Evolutionary conservation across 2,329 filamentous ascomycete species (phyloP), one percentile per base, ranked within the genome.

Genomic region (Venturia oleaginea): DNA sequence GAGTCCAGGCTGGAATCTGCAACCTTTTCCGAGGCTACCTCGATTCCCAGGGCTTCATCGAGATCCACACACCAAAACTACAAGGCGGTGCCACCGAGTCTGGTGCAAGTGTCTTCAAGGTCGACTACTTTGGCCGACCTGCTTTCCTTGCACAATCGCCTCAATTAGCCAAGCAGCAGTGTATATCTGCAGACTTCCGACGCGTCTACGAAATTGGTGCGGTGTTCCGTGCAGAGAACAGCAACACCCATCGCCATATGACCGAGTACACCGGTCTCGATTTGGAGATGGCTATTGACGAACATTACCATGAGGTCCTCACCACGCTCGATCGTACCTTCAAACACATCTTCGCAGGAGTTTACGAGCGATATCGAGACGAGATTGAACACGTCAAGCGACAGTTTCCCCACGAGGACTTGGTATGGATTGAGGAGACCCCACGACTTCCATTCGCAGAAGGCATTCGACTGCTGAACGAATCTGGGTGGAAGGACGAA

Each of bases 211-310:
- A 97, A 73, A 87, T 94, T 68, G 91, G 91, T 19, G 87, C 90
- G 2, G 92, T 97, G 7, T 97, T 97, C 81, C 86, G 92, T 69
- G 92, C 92, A 0, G 92, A 97, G 74, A 95, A 97, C 78, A 95
- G 90, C 72, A 97, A 97, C 75, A 97, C 92, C 0, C 92, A 96
- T 72, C 87, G 92, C 43, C 92, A 97, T 74, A 81, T 97, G 80
- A 96, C 92, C 0, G 92, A 97, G 74, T 97, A 95, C 74, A 97
- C 92, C 4, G 92, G 92, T 64, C 81, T 97, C 37, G 92, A 97
- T 81, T 76, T 97, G 22, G 92, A 97, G 73, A 97, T 97, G 93
- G 84, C 87, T 3, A 91, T 97, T 67, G 88, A 92, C 61, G 86
- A 90, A 70, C 88, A 95, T 74, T 96, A 97, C 74, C 88, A 96